These are phyloP conservation scores for Malus domestica DNA, from an alignment of 306 rosid genomes.

Conservation along the genomic window ASM211411v1 NC_041789.1:21885001-21885500, in stretches of 20 bases:
- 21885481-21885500: neutral
- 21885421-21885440: neutral
- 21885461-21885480: neutral
- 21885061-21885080: neutral
- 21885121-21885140: slow-evolving; percentile 72
- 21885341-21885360: slow-evolving; percentile 55
- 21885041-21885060: too few species aligned
- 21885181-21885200: slow-evolving; percentile 46
- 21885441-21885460: neutral
- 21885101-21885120: slow-evolving; percentile 35
- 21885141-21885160: slow-evolving; percentile 54
- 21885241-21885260: slow-evolving; percentile 54
- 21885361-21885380: slow-evolving; percentile 70
- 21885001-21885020: neutral
- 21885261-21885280: slow-evolving; percentile 56
- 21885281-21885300: slow-evolving; percentile 62
- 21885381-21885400: neutral
- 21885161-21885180: slow-evolving; percentile 58
- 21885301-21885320: slow-evolving; percentile 47
- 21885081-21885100: neutral
- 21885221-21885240: slow-evolving; percentile 57
- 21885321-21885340: slow-evolving; percentile 49
- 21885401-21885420: neutral
- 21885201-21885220: slow-evolving; percentile 32
- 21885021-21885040: neutral